Percentiles rank a stretch among this genome's conserved stretches.
phyloP scores from a whole-genome alignment of 2,329 filamentous ascomycete genomes.

The Exophiala mesophila region DNA sequence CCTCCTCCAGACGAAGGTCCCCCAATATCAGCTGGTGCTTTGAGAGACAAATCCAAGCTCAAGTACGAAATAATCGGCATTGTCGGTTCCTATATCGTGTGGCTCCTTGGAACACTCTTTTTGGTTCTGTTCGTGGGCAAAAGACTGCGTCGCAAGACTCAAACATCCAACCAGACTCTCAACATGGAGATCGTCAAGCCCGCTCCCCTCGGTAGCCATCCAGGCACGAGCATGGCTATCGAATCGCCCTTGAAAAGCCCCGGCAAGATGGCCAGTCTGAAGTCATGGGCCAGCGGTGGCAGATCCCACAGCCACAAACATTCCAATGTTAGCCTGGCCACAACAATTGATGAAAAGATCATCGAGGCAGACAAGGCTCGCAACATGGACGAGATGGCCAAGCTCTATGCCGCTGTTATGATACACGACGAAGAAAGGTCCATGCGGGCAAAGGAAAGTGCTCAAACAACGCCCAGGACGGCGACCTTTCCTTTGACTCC shows the following conservation, averaged over 20 bases:
- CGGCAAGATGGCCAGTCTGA: slow-evolving; percentile 34
- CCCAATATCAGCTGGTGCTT: slow-evolving; percentile 53
- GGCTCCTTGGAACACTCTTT: slow-evolving; percentile 67
- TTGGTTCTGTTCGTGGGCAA: slow-evolving; percentile 59
- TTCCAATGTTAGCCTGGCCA: slow-evolving; percentile 56
- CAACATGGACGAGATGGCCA: slow-evolving; percentile 78
- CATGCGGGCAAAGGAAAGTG: slow-evolving; percentile 17
- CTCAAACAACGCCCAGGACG: slow-evolving; percentile 19
- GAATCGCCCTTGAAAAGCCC: slow-evolving; percentile 31
- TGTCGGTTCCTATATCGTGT: slow-evolving; percentile 74
- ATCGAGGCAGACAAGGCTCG: slow-evolving; percentile 68
- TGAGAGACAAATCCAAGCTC: slow-evolving; percentile 60
- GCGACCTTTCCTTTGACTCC: slow-evolving; percentile 14
- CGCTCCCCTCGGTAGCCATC: slow-evolving; percentile 15
- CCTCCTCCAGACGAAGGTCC: slow-evolving; percentile 59
- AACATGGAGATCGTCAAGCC: slow-evolving; percentile 56
- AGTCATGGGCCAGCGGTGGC: slow-evolving; percentile 36
- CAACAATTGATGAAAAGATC: slow-evolving; percentile 69
- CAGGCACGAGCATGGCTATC: slow-evolving; percentile 14
- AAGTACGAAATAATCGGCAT: slow-evolving; percentile 81
- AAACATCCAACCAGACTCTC: slow-evolving; percentile 48
- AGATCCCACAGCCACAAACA: slow-evolving; percentile 33
- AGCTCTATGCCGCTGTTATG: slow-evolving; percentile 87
- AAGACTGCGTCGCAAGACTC: slow-evolving; percentile 48
- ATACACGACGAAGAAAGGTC: slow-evolving; percentile 65